These are phyloP conservation scores for Euphrasia arctica DNA, from an alignment of 305 asterid species.

Conservation along the genomic window DNA sequence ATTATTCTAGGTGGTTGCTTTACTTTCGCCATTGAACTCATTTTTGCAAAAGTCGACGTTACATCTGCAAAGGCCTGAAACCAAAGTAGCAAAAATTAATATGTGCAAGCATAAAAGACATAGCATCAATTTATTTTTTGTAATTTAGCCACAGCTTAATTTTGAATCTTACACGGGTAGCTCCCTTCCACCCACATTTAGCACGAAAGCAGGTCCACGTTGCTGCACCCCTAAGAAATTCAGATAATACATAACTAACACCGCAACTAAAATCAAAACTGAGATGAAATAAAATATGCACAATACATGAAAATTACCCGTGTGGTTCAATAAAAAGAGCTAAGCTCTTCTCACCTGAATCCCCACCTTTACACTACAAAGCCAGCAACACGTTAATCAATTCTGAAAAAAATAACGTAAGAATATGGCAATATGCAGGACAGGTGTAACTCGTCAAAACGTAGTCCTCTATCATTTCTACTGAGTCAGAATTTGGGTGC, in stretches of 20 bases:
- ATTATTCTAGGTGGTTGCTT: conserved; percentile 49
- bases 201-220: conserved; percentile 80
- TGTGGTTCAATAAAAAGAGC: conserved; percentile 51
- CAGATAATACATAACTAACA: conserved; percentile 26
- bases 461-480: not conserved
- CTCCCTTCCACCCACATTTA: conserved; percentile 90
- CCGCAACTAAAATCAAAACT: conserved; percentile 16
- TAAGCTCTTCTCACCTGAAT: conserved; percentile 62
- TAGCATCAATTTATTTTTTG: conserved; percentile 14
- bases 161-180: conserved; percentile 50
- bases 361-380: conserved; percentile 84
- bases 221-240: conserved; percentile 56
- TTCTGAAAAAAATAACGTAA: conserved; percentile 9
- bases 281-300: conserved; percentile 13
- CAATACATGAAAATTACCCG: conserved; percentile 49
- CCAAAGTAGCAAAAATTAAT: conserved; percentile 23
- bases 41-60: conserved; percentile 41
- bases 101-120: conserved; percentile 6
- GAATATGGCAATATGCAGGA: not conserved
- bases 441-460: not conserved
- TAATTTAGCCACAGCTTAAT: conserved; percentile 12
- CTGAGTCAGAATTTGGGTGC: not conserved
- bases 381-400: conserved; percentile 21
- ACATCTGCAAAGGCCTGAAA: conserved; percentile 62
- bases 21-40: conserved; percentile 33